A percentile compares a stretch with the other conserved stretches of the same genome.
These are phyloP conservation scores for Leucaena leucocephala DNA, from an alignment of 306 rosid species.

Conservation along the genomic window DNA sequence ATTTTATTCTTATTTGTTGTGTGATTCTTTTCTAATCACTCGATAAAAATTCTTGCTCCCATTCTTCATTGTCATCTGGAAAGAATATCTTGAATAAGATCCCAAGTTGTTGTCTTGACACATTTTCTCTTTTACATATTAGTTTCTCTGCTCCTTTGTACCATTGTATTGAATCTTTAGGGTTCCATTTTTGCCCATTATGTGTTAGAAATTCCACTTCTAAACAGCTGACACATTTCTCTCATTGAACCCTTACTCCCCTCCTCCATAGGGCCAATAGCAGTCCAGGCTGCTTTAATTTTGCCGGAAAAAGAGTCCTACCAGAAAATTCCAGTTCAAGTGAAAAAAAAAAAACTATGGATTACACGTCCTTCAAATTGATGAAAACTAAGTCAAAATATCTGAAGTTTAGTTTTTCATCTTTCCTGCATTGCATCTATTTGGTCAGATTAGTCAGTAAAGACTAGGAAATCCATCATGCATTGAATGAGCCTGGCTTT, in stretches of 20 bases:
- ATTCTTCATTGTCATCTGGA: constrained; percentile 6
- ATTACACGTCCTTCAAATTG: background rate
- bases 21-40: constrained; percentile 4
- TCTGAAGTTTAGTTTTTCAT: background rate
- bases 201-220: background rate
- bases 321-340: background rate
- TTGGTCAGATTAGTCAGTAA: background rate
- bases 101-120: constrained; percentile 7
- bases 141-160: constrained; percentile 14
- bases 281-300: background rate
- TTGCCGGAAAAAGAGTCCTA: background rate
- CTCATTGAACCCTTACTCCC: background rate
- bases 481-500: constrained; percentile 31
- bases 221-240: background rate
- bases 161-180: constrained; percentile 13
- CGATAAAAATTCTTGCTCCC: constrained; percentile 6
- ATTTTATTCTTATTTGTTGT: constrained; percentile 22
- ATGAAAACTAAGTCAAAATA: background rate
- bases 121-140: constrained; percentile 5
- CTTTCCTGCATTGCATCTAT: background rate
- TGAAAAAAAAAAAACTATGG: background rate
- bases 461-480: constrained; percentile 35
- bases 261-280: background rate
- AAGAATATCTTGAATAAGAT: constrained; percentile 22
- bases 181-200: constrained; percentile 25